Evolutionary conservation across 2,329 filamentous ascomycete genomes (phyloP).

Genomic region (Fusarium pilosicola): DNA sequence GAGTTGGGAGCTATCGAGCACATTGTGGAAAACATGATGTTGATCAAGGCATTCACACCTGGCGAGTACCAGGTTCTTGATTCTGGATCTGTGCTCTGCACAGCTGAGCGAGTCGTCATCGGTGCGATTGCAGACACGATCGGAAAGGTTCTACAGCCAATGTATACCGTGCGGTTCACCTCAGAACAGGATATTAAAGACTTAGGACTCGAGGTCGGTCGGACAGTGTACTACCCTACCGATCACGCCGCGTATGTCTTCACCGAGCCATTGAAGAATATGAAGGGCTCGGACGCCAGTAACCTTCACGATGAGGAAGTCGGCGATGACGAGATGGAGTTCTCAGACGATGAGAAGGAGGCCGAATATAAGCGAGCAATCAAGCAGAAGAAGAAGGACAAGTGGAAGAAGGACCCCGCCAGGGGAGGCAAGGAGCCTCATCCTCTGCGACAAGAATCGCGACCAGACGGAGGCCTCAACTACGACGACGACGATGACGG

Average conservation of each 20-base stretch:
- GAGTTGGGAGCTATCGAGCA: slow-evolving; percentile 80
- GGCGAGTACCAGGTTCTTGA: slow-evolving; percentile 90
- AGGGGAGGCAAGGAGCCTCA: slow-evolving; percentile 52
- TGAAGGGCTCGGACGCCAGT: slow-evolving; percentile 93
- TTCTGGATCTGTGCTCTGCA: slow-evolving; percentile 83
- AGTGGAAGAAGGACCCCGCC: slow-evolving; percentile 55
- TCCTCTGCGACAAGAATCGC: slow-evolving; percentile 53
- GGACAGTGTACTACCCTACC: slow-evolving; percentile 81
- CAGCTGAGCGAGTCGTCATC: slow-evolving; percentile 77
- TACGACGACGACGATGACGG: slow-evolving; percentile 77
- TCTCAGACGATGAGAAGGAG: slow-evolving; percentile 96
- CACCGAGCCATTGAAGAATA: slow-evolving; percentile 79
- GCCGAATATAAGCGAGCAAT: slow-evolving; percentile 78
- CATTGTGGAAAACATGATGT: slow-evolving; percentile 79
- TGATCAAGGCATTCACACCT: slow-evolving; percentile 81
- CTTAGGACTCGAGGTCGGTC: slow-evolving; percentile 73
- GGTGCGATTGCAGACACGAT: slow-evolving; percentile 87
- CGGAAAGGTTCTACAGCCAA: slow-evolving; percentile 84
- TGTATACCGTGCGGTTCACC: slow-evolving; percentile 84
- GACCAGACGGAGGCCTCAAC: slow-evolving; percentile 61
- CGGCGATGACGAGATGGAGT: slow-evolving; percentile 86
- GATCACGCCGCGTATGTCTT: slow-evolving; percentile 85
- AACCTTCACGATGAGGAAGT: slow-evolving; percentile 96
- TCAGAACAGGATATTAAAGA: slow-evolving; percentile 74
- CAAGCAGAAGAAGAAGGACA: slow-evolving; percentile 72